A percentile compares a stretch with the other conserved stretches of the same genome.
Conservation (phyloP, 768 basidiomycete genomes). For the Amanita pseudoporphyria region DNA sequence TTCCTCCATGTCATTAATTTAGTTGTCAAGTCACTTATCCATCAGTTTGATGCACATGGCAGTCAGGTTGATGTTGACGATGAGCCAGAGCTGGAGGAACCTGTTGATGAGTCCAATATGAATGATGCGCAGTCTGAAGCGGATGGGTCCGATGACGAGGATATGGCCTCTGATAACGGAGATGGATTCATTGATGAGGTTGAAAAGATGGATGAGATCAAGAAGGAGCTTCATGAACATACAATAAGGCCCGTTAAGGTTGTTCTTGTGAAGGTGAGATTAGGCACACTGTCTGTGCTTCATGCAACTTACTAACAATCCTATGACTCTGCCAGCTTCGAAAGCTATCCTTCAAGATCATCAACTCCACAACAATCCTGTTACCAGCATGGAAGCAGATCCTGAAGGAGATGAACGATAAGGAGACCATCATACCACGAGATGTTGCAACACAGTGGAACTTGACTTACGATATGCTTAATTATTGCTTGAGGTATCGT, state of each 20-base stretch:
- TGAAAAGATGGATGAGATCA: slow-evolving; percentile 12
- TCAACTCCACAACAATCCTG: slow-evolving; percentile 2
- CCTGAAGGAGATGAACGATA: slow-evolving; percentile 6
- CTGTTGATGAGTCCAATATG: too few relatives aligned
- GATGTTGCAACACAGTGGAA: too few relatives aligned
- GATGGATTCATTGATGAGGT: too few relatives aligned
- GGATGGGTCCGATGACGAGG: too few relatives aligned
- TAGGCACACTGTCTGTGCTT: neutral
- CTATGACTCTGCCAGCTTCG: slow-evolving; percentile 12
- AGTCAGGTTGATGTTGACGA: too few relatives aligned
- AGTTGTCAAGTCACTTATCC: slow-evolving; percentile 4
- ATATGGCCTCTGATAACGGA: too few relatives aligned
- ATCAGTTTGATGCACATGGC: slow-evolving; percentile 9
- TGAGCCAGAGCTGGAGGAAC: too few relatives aligned
- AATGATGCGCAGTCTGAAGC: too few relatives aligned
- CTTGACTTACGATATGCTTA: slow-evolving; percentile 17
- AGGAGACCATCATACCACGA: slow-evolving; percentile 22
- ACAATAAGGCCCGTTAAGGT: slow-evolving; percentile 12
- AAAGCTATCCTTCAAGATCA: slow-evolving; percentile 8
- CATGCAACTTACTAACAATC: slow-evolving; percentile 5
- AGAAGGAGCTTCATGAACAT: too few relatives aligned
- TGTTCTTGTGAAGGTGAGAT: slow-evolving; percentile 18
- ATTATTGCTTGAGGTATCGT: slow-evolving; percentile 17
- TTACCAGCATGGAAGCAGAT: neutral
- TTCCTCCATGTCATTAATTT: slow-evolving; percentile 9